These are phyloP conservation scores for Hemisphaericaspora lyxosophila DNA, from an alignment of 1,139 yeast species.

Conservation along the genomic window DNA sequence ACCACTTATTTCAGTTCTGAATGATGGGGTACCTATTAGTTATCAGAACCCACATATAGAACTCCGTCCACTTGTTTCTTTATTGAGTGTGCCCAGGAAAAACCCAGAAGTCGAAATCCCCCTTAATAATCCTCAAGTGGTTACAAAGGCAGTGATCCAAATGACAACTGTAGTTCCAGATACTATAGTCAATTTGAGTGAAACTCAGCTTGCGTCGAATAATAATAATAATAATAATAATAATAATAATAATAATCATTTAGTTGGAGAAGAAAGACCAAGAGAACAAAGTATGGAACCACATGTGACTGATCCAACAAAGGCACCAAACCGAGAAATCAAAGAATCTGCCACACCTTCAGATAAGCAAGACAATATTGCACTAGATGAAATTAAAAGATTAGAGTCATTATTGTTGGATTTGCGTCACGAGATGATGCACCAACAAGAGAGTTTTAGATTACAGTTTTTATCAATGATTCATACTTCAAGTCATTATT, in stretches of 20 bases:
- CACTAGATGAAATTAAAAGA: constrained; percentile 12
- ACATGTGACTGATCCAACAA: background rate
- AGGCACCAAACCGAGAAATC: background rate
- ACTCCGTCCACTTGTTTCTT: background rate
- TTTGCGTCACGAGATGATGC: constrained; percentile 10
- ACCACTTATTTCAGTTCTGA: constrained; percentile 12
- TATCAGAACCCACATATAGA: constrained; percentile 5
- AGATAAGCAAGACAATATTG: constrained; percentile 1
- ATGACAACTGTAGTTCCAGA: background rate
- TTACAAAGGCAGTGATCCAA: background rate
- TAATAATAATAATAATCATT: no score
- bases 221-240: no score
- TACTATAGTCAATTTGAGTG: no score
- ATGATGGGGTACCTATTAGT: constrained; percentile 13
- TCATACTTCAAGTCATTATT: background rate
- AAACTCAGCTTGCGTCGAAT: no score
- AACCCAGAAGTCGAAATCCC: no score
- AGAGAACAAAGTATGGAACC: no score
- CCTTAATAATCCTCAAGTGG: no score
- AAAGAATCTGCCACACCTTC: no score
- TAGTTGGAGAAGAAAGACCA: no score
- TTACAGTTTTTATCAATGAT: constrained; percentile 6
- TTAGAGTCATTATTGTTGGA: constrained; percentile 10
- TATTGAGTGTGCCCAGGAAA: background rate
- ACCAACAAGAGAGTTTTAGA: constrained; percentile 10